Evolutionary conservation across 139 green algal species (phyloP).

Genomic region (Chlorella vulgaris): DNA sequence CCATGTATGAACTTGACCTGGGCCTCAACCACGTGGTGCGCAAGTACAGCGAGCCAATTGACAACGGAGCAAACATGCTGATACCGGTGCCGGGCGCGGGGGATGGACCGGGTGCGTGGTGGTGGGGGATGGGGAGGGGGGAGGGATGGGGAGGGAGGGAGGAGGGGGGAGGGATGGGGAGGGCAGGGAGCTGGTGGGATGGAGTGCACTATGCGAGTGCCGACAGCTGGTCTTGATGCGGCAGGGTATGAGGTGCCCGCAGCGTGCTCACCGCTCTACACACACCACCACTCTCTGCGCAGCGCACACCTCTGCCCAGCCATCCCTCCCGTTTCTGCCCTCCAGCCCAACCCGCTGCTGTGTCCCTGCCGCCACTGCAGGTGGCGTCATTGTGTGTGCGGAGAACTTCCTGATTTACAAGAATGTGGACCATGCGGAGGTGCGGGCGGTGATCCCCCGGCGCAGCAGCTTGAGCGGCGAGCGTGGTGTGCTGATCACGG

Average conservation of each 20-base stretch:
- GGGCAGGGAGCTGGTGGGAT: too few species aligned
- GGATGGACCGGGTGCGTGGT: conserved; percentile 64
- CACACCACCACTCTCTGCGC: too few species aligned
- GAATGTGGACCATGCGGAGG: conserved; percentile 60
- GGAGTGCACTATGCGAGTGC: too few species aligned
- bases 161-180: too few species aligned
- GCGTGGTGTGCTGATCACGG: conserved; percentile 89
- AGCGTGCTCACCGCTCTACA: neutral
- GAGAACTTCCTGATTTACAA: conserved; percentile 99
- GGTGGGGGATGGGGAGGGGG: neutral
- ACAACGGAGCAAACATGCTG: conserved; percentile 97
- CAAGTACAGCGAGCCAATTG: conserved; percentile 89
- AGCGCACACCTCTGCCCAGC: too few species aligned
- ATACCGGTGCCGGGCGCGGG: conserved; percentile 91
- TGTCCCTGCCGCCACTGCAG: conserved; percentile 55
- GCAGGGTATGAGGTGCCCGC: too few species aligned
- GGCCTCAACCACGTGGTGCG: conserved; percentile 96
- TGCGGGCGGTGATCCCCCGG: conserved; percentile 93
- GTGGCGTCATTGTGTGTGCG: conserved; percentile 93
- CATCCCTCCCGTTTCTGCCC: too few species aligned
- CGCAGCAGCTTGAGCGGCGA: conserved; percentile 81
- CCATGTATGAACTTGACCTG: conserved; percentile 98
- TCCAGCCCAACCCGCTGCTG: neutral
- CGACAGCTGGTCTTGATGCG: too few species aligned
- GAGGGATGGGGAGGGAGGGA: neutral